These are phyloP conservation scores for Penicillium macrosclerotiorum DNA, from an alignment of 495 filamentous ascomycete species.

Conservation along the genomic window DNA sequence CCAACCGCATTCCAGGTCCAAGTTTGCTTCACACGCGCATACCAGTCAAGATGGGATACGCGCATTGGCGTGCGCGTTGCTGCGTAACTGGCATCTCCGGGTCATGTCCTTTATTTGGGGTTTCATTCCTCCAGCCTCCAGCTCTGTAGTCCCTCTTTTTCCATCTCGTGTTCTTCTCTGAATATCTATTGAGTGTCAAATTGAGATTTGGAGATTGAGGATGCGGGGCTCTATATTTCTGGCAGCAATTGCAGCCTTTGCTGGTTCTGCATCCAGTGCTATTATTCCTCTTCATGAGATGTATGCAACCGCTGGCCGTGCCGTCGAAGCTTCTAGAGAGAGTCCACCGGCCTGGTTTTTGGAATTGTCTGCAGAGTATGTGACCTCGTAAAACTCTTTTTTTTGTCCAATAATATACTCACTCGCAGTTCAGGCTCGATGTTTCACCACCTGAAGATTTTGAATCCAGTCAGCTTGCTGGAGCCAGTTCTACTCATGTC, in stretches of 20 bases:
- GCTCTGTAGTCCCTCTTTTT: neutral
- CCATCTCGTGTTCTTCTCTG: neutral
- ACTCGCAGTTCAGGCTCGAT: neutral
- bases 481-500: no score
- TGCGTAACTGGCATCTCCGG: neutral
- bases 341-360: slow-evolving; percentile 1
- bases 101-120: slow-evolving; percentile 1
- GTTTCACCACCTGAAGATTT: no score
- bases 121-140: neutral
- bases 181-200: slow-evolving; percentile 5
- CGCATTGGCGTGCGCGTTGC: neutral
- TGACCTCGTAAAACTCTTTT: no score
- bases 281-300: slow-evolving; percentile 8
- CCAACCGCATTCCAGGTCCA: slow-evolving; percentile 10
- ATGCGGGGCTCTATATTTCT: slow-evolving; percentile 17
- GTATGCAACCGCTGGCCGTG: neutral
- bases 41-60: neutral
- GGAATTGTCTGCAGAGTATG: neutral
- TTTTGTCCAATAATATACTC: no score
- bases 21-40: slow-evolving; percentile 3
- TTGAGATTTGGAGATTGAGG: slow-evolving; percentile 7
- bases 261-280: slow-evolving; percentile 11
- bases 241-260: slow-evolving; percentile 12
- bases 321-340: neutral
- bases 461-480: no score